phyloP scores from a whole-genome alignment of 306 rosid species.

The Cucumis hystrix region DNA sequence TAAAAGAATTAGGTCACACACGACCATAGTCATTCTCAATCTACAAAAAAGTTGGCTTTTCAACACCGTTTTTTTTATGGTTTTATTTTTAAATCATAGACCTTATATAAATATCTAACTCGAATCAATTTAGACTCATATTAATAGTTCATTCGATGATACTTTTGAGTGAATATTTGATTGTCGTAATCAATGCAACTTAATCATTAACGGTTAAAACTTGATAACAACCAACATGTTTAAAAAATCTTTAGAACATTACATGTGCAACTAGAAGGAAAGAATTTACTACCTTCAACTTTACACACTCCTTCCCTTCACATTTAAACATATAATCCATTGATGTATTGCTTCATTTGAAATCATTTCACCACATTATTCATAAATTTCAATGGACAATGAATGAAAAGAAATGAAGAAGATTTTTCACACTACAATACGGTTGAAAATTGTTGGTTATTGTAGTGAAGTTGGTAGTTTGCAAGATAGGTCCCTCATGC shows the following conservation, averaged over 20 bases:
- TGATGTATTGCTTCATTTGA: neutral
- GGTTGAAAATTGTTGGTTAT: too few species aligned
- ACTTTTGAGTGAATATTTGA: too few species aligned
- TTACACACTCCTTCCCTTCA: neutral
- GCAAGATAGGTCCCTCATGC: slow-evolving; percentile 1
- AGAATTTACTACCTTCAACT: too few species aligned
- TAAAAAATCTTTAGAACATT: too few species aligned
- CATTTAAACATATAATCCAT: neutral
- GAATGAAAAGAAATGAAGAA: neutral
- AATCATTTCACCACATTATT: neutral
- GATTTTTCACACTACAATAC: neutral
- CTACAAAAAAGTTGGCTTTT: neutral
- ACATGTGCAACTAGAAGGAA: too few species aligned
- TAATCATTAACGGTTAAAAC: too few species aligned
- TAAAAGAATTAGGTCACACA: neutral
- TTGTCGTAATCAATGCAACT: too few species aligned
- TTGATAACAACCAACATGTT: too few species aligned
- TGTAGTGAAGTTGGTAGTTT: neutral
- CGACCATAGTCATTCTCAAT: neutral
- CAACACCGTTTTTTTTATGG: neutral
- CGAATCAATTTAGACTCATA: too few species aligned
- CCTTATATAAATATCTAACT: too few species aligned
- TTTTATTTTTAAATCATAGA: too few species aligned
- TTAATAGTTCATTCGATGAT: too few species aligned
- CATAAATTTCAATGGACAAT: neutral